phyloP scores from a whole-genome alignment of 805 yeast genomes.

The Yamadazyma philogaea region DNA sequence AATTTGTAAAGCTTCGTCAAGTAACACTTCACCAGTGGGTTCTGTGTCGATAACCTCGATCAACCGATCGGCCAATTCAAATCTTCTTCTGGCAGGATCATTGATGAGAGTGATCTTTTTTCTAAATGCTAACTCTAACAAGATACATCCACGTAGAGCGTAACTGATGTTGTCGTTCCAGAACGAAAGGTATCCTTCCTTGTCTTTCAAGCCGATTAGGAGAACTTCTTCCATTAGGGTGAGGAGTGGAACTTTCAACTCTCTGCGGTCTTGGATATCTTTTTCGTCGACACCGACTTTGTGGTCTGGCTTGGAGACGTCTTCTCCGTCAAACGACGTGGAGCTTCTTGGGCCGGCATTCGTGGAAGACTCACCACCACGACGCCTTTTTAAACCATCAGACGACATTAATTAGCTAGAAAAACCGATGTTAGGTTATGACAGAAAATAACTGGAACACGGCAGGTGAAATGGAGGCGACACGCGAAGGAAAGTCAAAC shows the following conservation, averaged over 20 bases:
- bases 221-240: constrained; percentile 97
- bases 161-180: constrained; percentile 98
- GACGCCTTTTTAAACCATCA: constrained; percentile 75
- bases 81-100: constrained; percentile 88
- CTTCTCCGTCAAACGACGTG: constrained; percentile 22
- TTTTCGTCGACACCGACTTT: constrained; percentile 81
- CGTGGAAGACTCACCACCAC: constrained; percentile 54
- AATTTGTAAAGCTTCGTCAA: constrained; percentile 88
- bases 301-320: constrained; percentile 39
- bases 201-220: constrained; percentile 88
- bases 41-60: constrained; percentile 82
- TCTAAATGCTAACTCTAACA: constrained; percentile 88
- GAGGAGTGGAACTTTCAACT: constrained; percentile 58
- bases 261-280: constrained; percentile 46
- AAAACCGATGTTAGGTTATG: not conserved
- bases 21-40: constrained; percentile 90
- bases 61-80: constrained; percentile 82
- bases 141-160: constrained; percentile 90
- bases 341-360: constrained; percentile 17
- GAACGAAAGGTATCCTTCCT: constrained; percentile 92
- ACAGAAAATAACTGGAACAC: not conserved
- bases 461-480: not conserved
- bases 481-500: too few relatives aligned
- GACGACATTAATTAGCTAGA: constrained; percentile 16
- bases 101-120: constrained; percentile 85